Conservation (phyloP, 2,329 filamentous ascomycete genomes). For the Rutstroemia sp. region DNA sequence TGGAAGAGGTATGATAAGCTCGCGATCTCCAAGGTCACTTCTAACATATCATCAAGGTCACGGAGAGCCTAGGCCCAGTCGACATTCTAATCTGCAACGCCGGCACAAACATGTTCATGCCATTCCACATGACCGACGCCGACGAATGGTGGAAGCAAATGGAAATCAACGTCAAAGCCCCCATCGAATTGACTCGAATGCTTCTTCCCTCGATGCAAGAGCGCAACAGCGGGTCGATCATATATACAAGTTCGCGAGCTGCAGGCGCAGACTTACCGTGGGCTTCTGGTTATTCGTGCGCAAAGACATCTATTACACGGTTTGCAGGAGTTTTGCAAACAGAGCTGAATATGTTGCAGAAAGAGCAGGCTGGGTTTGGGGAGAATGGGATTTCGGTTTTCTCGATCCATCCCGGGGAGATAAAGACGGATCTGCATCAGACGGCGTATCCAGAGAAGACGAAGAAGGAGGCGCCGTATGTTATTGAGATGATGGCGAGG, state of each 20-base stretch:
- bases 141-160: constrained; percentile 17
- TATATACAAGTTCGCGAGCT: constrained; percentile 17
- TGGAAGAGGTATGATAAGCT: constrained; percentile 8
- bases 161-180: constrained; percentile 17
- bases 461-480: constrained; percentile 15
- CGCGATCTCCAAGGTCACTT: not conserved
- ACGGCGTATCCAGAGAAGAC: constrained; percentile 17
- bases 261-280: constrained; percentile 16
- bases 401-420: constrained; percentile 17
- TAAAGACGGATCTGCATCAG: constrained; percentile 15
- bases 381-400: constrained; percentile 16
- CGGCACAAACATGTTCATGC: constrained; percentile 18
- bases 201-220: constrained; percentile 16
- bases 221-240: constrained; percentile 14
- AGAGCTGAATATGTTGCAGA: constrained; percentile 15
- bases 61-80: constrained; percentile 10
- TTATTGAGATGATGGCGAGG: constrained; percentile 16
- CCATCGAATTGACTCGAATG: constrained; percentile 16
- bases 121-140: constrained; percentile 17
- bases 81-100: constrained; percentile 19
- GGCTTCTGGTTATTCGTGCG: constrained; percentile 16
- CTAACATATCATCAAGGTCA: constrained; percentile 1
- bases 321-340: constrained; percentile 16
- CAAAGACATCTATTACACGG: constrained; percentile 17
- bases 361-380: constrained; percentile 7